Evolutionary conservation across 495 filamentous ascomycete genomes (phyloP).

Genomic region (Rostrohypoxylon terebratum): DNA sequence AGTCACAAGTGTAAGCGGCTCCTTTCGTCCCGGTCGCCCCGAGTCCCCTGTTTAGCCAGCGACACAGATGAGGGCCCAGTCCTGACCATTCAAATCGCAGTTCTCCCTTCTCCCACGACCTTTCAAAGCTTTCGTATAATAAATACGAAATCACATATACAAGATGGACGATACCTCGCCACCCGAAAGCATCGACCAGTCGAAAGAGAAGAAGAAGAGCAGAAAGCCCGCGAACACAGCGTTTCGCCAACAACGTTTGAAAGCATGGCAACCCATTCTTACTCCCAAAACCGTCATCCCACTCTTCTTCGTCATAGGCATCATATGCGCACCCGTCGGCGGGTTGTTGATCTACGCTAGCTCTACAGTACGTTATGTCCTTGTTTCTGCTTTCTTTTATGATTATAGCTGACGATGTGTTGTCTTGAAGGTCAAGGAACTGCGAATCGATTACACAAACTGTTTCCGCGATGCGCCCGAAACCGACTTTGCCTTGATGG

Average conservation of each 20-base stretch:
- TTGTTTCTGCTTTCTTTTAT: background rate
- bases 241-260: conserved; percentile 89
- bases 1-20: conserved; percentile 4
- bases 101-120: background rate
- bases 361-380: conserved; percentile 65
- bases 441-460: conserved; percentile 88
- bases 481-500: conserved; percentile 58
- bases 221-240: conserved; percentile 91
- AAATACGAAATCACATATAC: background rate
- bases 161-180: conserved; percentile 49
- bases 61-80: background rate
- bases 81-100: background rate
- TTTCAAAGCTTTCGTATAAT: background rate
- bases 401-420: conserved; percentile 10
- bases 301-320: conserved; percentile 85
- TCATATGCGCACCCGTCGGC: conserved; percentile 90
- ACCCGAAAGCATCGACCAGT: conserved; percentile 42
- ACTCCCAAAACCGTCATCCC: conserved; percentile 93
- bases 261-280: conserved; percentile 97
- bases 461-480: conserved; percentile 68
- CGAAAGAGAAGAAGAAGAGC: conserved; percentile 82
- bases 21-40: conserved; percentile 19
- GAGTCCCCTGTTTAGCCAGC: conserved; percentile 19
- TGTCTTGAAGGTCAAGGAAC: conserved; percentile 80
- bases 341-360: conserved; percentile 87